phyloP scores from a whole-genome alignment of 176 grass and related monocot genomes.

The Pontederia crassipes region DNA sequence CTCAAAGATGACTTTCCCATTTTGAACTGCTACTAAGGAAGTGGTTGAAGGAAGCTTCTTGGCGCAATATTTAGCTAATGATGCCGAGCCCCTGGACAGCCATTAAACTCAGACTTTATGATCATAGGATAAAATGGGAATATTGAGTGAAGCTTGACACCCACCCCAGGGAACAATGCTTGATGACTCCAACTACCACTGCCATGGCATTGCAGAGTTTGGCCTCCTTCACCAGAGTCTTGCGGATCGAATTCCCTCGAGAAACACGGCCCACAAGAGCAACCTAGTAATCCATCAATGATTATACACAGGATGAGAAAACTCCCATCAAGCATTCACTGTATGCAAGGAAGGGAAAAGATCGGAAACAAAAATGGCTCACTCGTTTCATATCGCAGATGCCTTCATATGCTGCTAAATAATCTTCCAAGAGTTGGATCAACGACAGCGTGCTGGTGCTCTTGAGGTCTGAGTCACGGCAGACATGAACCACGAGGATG shows the following conservation, averaged over 20 bases:
- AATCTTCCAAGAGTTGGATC: constrained; percentile 74
- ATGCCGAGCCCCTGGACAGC: constrained; percentile 46
- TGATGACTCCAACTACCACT: constrained; percentile 73
- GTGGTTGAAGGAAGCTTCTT: constrained; percentile 83
- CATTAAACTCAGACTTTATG: not conserved
- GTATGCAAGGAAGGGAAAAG: not conserved
- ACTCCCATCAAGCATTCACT: not conserved
- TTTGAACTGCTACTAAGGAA: constrained; percentile 62
- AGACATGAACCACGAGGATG: constrained; percentile 84
- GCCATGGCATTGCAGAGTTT: constrained; percentile 59
- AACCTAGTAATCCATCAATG: constrained; percentile 33
- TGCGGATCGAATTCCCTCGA: constrained; percentile 67
- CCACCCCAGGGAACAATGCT: constrained; percentile 81
- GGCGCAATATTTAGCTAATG: constrained; percentile 84
- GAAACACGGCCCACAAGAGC: constrained; percentile 74
- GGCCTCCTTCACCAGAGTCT: constrained; percentile 79
- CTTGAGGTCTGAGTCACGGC: constrained; percentile 74
- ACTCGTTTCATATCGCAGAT: constrained; percentile 73
- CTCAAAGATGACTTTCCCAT: constrained; percentile 68
- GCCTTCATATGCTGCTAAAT: constrained; percentile 52
- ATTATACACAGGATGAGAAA: constrained; percentile 9
- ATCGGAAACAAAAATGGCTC: constrained; percentile 1
- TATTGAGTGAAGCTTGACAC: constrained; percentile 11
- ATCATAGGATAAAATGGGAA: constrained; percentile 6
- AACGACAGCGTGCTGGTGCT: constrained; percentile 67